Evolutionary conservation across 1,139 yeast genomes (phyloP).

Genomic region (Spathaspora sp.): DNA sequence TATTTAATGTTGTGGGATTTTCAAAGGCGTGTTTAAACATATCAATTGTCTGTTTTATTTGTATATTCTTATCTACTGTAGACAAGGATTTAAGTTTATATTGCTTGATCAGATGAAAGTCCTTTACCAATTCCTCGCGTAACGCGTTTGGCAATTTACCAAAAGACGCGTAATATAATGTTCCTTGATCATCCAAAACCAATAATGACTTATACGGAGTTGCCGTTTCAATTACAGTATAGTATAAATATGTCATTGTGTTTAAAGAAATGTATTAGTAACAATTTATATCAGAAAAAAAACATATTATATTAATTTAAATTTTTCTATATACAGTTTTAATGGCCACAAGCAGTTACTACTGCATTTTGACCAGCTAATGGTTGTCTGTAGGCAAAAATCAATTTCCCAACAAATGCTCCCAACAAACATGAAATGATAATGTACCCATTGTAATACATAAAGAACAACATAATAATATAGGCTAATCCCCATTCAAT

Average conservation of each 20-base stretch:
- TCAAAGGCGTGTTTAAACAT: conserved; percentile 14
- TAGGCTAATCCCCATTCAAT: conserved; percentile 64
- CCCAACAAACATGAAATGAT: conserved; percentile 64
- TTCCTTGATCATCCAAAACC: conserved; percentile 19
- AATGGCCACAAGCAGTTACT: conserved; percentile 6
- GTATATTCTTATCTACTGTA: conserved; percentile 7
- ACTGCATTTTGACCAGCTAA: conserved; percentile 11
- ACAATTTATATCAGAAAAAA: not conserved
- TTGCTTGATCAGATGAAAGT: conserved; percentile 14
- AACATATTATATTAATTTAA: too few relatives aligned
- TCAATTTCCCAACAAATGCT: conserved; percentile 56
- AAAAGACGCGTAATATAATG: conserved; percentile 22
- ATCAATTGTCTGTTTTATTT: conserved; percentile 14
- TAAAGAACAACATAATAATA: conserved; percentile 66
- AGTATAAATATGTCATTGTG: conserved; percentile 11
- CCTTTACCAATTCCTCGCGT: conserved; percentile 15
- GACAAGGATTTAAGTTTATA: conserved; percentile 14
- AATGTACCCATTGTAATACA: conserved; percentile 72
- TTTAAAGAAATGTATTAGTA: not conserved
- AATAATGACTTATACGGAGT: conserved; percentile 14
- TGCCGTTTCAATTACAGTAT: conserved; percentile 9
- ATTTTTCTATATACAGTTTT: not conserved
- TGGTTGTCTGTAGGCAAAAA: conserved; percentile 46
- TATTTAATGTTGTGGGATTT: conserved; percentile 15
- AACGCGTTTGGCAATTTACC: conserved; percentile 14